phyloP scores from a whole-genome alignment of 257 asterid genomes.

The Striga asiatica region DNA sequence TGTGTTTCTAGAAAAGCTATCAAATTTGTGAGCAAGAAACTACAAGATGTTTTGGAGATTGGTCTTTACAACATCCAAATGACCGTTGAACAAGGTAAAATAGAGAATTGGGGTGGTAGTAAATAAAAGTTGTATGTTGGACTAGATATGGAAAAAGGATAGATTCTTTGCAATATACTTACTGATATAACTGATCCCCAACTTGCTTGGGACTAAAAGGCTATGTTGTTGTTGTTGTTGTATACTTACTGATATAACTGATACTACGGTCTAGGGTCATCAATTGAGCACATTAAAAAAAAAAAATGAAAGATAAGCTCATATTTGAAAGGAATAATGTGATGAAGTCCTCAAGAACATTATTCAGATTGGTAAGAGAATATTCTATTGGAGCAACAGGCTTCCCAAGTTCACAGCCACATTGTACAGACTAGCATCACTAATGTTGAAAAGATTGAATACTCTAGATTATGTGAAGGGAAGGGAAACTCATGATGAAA shows the following conservation, averaged over 20 bases:
- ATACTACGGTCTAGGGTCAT: background rate
- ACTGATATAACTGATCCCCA: background rate
- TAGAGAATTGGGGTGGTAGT: background rate
- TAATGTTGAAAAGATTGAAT: too few relatives aligned
- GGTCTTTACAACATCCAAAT: background rate
- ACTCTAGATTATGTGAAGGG: background rate
- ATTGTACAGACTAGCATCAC: too few relatives aligned
- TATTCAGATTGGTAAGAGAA: too few relatives aligned
- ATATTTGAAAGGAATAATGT: background rate
- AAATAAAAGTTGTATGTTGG: background rate
- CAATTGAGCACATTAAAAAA: background rate
- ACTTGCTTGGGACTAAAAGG: too few relatives aligned
- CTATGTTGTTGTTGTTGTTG: too few relatives aligned
- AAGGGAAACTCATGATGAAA: background rate
- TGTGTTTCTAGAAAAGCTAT: background rate
- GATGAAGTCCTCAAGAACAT: background rate
- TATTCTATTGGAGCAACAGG: too few relatives aligned
- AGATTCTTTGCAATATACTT: background rate
- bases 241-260: background rate
- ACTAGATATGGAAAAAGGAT: background rate
- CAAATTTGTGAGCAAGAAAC: background rate
- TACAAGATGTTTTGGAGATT: conserved; percentile 5
- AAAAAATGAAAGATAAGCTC: background rate
- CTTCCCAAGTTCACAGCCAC: too few relatives aligned
- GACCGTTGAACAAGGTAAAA: background rate